Conservation (phyloP, 495 filamentous ascomycete genomes). For the Daldinia vernicosa region DNA sequence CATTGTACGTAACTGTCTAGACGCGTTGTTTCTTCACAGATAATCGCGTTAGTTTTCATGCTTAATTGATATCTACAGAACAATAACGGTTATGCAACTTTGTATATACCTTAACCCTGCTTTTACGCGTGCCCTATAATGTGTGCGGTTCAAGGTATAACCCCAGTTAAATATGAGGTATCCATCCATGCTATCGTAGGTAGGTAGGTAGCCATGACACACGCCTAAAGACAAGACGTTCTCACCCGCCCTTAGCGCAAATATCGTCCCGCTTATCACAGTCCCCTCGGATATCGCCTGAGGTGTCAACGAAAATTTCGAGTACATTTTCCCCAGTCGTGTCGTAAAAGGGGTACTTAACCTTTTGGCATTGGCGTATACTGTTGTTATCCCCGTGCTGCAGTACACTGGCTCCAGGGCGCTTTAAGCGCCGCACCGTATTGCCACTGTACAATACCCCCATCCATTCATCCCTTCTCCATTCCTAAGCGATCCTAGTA, state of each 20-base stretch:
- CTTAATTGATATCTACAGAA: constrained; percentile 7
- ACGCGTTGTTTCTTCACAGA: constrained; percentile 5
- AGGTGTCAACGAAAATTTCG: neutral
- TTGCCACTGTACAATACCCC: neutral
- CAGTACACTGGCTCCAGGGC: neutral
- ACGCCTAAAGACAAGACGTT: neutral
- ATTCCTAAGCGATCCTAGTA: neutral
- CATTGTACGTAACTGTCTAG: constrained; percentile 15
- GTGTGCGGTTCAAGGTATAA: neutral
- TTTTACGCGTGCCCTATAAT: neutral
- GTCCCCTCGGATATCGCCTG: neutral
- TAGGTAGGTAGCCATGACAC: neutral
- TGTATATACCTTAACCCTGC: neutral
- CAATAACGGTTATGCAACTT: neutral
- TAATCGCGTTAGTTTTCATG: constrained; percentile 2
- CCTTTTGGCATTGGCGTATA: neutral
- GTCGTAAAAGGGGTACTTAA: neutral
- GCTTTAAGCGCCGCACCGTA: neutral
- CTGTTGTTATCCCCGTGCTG: neutral
- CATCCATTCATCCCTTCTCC: neutral
- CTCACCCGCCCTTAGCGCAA: neutral
- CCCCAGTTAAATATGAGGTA: neutral
- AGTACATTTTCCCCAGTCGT: neutral
- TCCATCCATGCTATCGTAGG: neutral
- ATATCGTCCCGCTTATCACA: no score